Base-by-base conservation (phyloP, 257 asterid species). In the Craterostigma plantagineum region DNA sequence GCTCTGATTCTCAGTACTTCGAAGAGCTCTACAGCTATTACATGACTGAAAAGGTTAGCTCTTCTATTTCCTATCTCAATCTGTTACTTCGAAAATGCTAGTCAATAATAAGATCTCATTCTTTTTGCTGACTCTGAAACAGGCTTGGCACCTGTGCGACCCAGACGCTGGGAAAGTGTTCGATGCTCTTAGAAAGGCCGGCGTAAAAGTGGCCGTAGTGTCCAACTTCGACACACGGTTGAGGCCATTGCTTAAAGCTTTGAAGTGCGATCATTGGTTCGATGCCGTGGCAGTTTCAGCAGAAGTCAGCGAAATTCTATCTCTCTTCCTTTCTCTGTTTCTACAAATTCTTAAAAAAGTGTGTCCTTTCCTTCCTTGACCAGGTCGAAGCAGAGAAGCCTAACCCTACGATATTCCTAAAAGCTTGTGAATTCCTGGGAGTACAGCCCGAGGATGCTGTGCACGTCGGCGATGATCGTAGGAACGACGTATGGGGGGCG, bases 371-470 rank as follows among this genome's bases (percentile, higher is more conserved):
- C 1, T 8, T 40, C 3, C 11, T 3, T 43, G 12, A 8, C 9
- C 69, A 90, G 99, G 96, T 90, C 27, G 94, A 63, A 60, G 99
- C 94, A n/a, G 95, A 90, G 84, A 90, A 90, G 56, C 99, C 95
- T 16, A 90, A 90, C 64, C 99, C 99, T 41, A 83, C 62, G 43
- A 83, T 90, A 50, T 90, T 90, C 56, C 48, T 90, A 47, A 90
- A 90, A 69, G 99, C 99, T 61, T 90, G 96, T 11, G 99, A 90
- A 23, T 65, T 68, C 34, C 55, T 90, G 75, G 95, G 85, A 36
- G 92, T 90, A 35, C 68, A 77, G 48, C 91, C 94, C 1, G 99
- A 83, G 60, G 95, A 83, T 62, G 99, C 74, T 18, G 95, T 90
- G 44, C 99, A 90, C 55, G 92, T 90, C 34, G 99, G 99, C 18